Evolutionary conservation across 345 rosid genomes (phyloP).

Genomic region (Salix suchowensis): DNA sequence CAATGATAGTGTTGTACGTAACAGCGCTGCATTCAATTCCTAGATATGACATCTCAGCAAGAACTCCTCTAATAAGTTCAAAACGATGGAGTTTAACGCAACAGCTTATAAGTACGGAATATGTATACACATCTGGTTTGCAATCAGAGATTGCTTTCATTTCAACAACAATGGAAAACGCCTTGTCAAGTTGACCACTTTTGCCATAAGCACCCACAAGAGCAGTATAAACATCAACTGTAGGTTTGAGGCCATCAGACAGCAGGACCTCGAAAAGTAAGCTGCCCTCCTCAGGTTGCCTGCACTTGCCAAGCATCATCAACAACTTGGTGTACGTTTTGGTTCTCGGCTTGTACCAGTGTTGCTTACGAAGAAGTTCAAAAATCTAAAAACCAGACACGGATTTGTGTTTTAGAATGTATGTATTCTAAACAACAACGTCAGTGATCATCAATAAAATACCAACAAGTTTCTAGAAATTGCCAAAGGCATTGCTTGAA

Average conservation of each 20-base stretch:
- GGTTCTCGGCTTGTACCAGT: conserved; percentile 76
- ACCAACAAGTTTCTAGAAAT: background rate
- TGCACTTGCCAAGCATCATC: conserved; percentile 76
- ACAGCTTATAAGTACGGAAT: conserved; percentile 51
- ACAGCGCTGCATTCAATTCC: conserved; percentile 56
- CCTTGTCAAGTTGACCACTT: conserved; percentile 48
- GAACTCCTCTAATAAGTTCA: conserved; percentile 45
- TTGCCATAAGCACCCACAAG: conserved; percentile 65
- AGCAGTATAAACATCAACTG: conserved; percentile 74
- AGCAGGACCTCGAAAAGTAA: conserved; percentile 63
- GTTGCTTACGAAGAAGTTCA: conserved; percentile 68
- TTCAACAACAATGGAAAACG: conserved; percentile 50
- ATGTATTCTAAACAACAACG: background rate
- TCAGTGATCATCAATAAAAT: background rate
- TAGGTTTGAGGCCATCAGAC: conserved; percentile 64
- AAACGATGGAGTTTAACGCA: conserved; percentile 49
- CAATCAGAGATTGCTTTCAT: conserved; percentile 70
- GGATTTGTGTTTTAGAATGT: background rate
- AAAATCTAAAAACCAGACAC: conserved; percentile 42
- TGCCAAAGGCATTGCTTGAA: background rate
- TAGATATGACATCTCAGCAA: conserved; percentile 70
- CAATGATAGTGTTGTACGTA: conserved; percentile 61
- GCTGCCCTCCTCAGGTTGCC: conserved; percentile 60
- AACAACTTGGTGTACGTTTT: conserved; percentile 56
- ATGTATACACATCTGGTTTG: conserved; percentile 74